Evolutionary conservation across 2,329 filamentous ascomycete genomes (phyloP).

Genomic region (Xylaria sp.): DNA sequence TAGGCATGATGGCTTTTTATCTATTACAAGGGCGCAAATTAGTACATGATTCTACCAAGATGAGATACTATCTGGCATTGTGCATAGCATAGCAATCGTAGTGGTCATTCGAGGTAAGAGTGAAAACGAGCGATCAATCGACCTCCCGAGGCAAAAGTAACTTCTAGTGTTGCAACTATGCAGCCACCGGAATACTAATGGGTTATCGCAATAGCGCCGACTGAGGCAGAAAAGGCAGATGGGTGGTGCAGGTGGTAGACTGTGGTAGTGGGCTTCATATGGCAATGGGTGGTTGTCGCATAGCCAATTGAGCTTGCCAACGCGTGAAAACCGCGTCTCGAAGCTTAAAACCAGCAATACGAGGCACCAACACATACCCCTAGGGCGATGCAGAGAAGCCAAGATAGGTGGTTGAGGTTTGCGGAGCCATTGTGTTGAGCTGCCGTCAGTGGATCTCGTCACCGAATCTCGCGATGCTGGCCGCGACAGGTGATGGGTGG

Average conservation of each 20-base stretch:
- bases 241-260: not conserved
- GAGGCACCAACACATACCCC: slow-evolving; percentile 46
- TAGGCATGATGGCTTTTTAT: slow-evolving; percentile 59
- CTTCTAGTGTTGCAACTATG: not conserved
- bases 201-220: slow-evolving; percentile 1
- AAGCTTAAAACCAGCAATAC: slow-evolving; percentile 43
- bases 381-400: slow-evolving; percentile 30
- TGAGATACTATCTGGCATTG: not conserved
- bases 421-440: slow-evolving; percentile 43
- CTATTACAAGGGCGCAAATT: slow-evolving; percentile 6
- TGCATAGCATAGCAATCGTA: not conserved
- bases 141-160: not conserved
- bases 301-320: slow-evolving; percentile 47
- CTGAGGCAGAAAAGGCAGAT: slow-evolving; percentile 16
- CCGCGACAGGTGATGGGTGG: slow-evolving; percentile 20
- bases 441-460: slow-evolving; percentile 38
- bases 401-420: slow-evolving; percentile 36
- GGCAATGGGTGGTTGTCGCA: slow-evolving; percentile 42
- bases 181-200: not conserved
- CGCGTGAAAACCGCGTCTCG: slow-evolving; percentile 42
- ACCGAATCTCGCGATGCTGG: slow-evolving; percentile 20
- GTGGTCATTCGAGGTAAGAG: not conserved
- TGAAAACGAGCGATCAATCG: too few species aligned
- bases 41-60: not conserved
- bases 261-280: slow-evolving; percentile 5